Percentiles rank a stretch among this genome's conserved stretches.
Conservation (phyloP, 345 rosid genomes). For the Eucalyptus regnans region DNA sequence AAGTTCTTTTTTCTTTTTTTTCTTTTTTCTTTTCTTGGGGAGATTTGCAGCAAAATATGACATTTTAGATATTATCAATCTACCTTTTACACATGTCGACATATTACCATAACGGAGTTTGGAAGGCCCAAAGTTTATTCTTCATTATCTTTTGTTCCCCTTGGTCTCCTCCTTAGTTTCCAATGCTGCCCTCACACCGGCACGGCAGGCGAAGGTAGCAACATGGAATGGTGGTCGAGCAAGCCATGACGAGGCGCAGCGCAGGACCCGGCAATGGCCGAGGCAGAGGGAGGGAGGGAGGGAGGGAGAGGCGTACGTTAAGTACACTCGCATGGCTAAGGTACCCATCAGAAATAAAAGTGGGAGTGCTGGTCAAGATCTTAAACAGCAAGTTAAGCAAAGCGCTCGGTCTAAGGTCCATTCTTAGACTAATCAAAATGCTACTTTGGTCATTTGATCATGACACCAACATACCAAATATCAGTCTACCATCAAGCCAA, state of each 20-base stretch:
- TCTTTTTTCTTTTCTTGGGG: not conserved
- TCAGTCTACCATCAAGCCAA: fast-evolving
- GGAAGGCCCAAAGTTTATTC: not conserved
- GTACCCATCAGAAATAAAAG: not conserved
- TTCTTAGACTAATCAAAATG: not conserved
- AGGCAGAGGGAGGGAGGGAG: not conserved
- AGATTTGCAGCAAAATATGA: not conserved
- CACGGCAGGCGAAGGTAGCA: not conserved
- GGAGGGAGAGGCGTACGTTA: not conserved
- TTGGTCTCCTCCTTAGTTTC: not conserved
- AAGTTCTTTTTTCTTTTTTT: not conserved
- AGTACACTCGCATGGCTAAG: not conserved
- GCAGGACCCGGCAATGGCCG: not conserved
- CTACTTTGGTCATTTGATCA: not conserved
- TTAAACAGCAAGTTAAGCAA: not conserved
- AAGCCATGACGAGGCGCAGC: not conserved
- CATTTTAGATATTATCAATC: not conserved
- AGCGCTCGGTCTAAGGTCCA: not conserved
- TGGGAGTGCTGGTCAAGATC: not conserved
- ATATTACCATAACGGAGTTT: not conserved
- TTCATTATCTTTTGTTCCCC: not conserved
- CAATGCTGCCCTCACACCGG: not conserved
- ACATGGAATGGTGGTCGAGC: not conserved
- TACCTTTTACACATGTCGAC: not conserved
- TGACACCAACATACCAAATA: not conserved